Evolutionary conservation across 768 basidiomycete species (phyloP), one percentile per base, ranked within the genome.

Genomic region (Leccinellum rugosiceps): DNA sequence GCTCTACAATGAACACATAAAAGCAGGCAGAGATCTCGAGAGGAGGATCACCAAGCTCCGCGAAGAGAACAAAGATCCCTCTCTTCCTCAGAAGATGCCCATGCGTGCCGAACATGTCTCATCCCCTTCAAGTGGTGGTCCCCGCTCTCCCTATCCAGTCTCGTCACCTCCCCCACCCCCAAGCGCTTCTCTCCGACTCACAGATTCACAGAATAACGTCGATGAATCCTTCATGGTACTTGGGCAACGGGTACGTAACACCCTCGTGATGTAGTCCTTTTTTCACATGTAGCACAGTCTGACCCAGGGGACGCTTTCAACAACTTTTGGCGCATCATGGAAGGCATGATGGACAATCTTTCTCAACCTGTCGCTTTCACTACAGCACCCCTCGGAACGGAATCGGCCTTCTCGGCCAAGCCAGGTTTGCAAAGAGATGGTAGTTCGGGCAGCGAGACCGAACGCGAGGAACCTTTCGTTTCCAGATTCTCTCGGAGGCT

Each of bases 191-290:
- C 47, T 67, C 58, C 60, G 68, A 55, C 41, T 68, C 77, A 71
- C 76, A 55, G 79, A 88, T 59, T 81, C 82, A 28, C 77, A 80
- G 67, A 82, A 83, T 58, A 82, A 85, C 2, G 88, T 89, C 1
- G 92, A 92, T 48, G 92, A 93, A 67, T 93, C 92, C 0, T 94
- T 93, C 65, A 92, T 94, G 91, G 78, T 94, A 2, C 77, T 93
- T 3, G 90, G 89, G 17, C 90, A 92, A 68, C 80, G 84, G 63
- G 88, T 90, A 65, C 64, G 77, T 57, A 17, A 55, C 49, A 9
- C 44, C 31, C n/a, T 25, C 35, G 4, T 15, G 6, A 19, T 13
- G 14, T 13, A 4, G 3, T 34, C n/a, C 28, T 15, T 11, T 23
- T 7, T 34, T 10, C 8, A 15, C 46, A 15, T 44, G 57, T 44